A percentile compares a stretch with the other conserved stretches of the same genome.
Conservation (phyloP, 2,329 filamentous ascomycete species). For the Alternaria ethzedia region DNA sequence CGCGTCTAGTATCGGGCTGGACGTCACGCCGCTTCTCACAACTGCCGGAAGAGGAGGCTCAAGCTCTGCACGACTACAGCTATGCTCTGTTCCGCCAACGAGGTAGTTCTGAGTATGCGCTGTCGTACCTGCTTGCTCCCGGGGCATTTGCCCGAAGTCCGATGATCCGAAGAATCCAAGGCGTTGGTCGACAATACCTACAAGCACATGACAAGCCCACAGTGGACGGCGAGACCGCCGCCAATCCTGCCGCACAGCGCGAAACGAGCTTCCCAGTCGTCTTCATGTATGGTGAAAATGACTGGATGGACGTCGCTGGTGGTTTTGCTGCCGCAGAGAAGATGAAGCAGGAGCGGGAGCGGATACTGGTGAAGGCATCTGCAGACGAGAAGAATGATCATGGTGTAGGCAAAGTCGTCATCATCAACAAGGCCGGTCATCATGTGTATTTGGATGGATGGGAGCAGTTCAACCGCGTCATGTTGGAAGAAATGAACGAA, state of each 20-base stretch:
- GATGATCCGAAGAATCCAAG: constrained; percentile 83
- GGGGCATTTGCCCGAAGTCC: constrained; percentile 91
- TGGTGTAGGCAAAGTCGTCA: constrained; percentile 79
- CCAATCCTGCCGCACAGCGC: constrained; percentile 32
- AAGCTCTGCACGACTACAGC: constrained; percentile 88
- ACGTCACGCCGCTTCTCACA: constrained; percentile 91
- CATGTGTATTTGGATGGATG: constrained; percentile 75
- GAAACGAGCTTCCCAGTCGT: constrained; percentile 81
- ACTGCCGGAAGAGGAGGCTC: constrained; percentile 77
- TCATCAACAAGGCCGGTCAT: constrained; percentile 75
- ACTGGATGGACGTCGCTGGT: constrained; percentile 97
- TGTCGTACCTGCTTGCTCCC: constrained; percentile 90
- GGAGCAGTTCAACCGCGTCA: constrained; percentile 72
- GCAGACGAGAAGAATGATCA: constrained; percentile 76
- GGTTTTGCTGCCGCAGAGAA: constrained; percentile 81
- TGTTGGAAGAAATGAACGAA: constrained; percentile 71
- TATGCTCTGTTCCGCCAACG: constrained; percentile 93
- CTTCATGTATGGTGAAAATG: constrained; percentile 95
- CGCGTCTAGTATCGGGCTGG: constrained; percentile 92
- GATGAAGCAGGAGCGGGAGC: constrained; percentile 70
- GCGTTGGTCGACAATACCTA: constrained; percentile 76
- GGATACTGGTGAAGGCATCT: constrained; percentile 66
- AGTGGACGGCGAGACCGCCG: constrained; percentile 29
- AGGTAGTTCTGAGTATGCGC: constrained; percentile 90
- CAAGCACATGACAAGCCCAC: constrained; percentile 32